Evolutionary conservation across 2,329 filamentous ascomycete species (phyloP).

Genomic region (Grosmannia huntii): DNA sequence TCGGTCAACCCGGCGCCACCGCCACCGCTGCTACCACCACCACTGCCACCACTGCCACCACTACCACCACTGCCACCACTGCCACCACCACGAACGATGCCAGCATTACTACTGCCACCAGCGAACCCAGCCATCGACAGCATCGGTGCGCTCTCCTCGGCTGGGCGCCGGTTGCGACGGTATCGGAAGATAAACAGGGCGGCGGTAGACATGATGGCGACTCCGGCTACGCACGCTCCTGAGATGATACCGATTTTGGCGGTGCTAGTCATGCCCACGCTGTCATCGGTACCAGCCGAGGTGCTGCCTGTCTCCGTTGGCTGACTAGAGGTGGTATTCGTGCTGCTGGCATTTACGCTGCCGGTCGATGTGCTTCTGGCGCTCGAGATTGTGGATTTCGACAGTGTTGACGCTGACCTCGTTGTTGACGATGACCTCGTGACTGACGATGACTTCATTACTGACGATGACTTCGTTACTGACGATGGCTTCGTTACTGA

Average conservation of each 20-base stretch:
- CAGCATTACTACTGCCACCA: conserved; percentile 7
- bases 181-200: conserved; percentile 14
- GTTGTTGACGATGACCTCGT: too few species aligned
- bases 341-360: conserved; percentile 6
- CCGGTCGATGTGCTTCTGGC: conserved; percentile 1
- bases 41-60: neutral
- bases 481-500: too few species aligned
- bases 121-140: conserved; percentile 12
- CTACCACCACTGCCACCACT: conserved; percentile 9
- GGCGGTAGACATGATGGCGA: conserved; percentile 11
- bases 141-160: conserved; percentile 20
- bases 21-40: neutral
- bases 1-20: neutral
- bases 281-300: neutral
- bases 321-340: conserved; percentile 9
- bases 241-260: conserved; percentile 16
- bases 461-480: too few species aligned
- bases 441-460: too few species aligned
- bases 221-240: conserved; percentile 13
- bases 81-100: neutral
- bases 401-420: neutral
- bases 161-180: conserved; percentile 10
- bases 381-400: neutral
- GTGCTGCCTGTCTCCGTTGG: conserved; percentile 7
- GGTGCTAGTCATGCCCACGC: conserved; percentile 13